A percentile compares a stretch with the other conserved stretches of the same genome.
Conservation (phyloP, 129 eudicot species). For the Centella asiatica region DNA sequence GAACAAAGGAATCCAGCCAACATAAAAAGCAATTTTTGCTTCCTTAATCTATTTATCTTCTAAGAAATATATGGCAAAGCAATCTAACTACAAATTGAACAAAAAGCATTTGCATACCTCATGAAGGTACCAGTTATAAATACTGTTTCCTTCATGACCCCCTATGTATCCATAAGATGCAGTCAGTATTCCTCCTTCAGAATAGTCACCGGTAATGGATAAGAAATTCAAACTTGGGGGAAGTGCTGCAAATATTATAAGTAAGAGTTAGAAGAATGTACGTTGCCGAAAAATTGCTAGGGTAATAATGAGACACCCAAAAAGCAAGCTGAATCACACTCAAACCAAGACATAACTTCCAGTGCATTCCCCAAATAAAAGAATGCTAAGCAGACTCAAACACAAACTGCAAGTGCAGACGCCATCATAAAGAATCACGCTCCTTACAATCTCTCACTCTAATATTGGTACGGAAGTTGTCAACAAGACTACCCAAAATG, state of each 20-base stretch:
- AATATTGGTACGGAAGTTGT: too few relatives aligned
- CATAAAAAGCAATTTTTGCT: too few relatives aligned
- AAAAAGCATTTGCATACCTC: slow-evolving; percentile 45
- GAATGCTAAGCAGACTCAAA: too few relatives aligned
- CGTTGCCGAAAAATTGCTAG: not conserved
- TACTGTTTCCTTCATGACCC: slow-evolving; percentile 97
- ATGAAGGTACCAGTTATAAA: slow-evolving; percentile 87
- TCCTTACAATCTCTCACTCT: too few relatives aligned
- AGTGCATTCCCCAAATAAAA: too few relatives aligned
- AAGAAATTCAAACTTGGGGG: slow-evolving; percentile 92
- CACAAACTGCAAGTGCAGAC: too few relatives aligned
- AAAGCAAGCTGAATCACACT: not conserved
- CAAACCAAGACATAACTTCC: too few relatives aligned
- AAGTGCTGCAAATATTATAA: slow-evolving; percentile 60
- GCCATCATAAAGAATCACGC: too few relatives aligned
- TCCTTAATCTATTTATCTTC: too few relatives aligned
- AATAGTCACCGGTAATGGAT: slow-evolving; percentile 85
- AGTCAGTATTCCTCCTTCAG: slow-evolving; percentile 80
- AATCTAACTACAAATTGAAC: not conserved
- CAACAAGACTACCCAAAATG: too few relatives aligned
- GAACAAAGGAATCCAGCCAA: too few relatives aligned
- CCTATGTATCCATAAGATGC: slow-evolving; percentile 98
- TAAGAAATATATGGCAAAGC: too few relatives aligned
- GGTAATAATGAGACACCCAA: not conserved
- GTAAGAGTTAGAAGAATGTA: slow-evolving; percentile 10